phyloP scores from a whole-genome alignment of 371 early-diverging fungal genomes.

The Chytridium lagenaria region DNA sequence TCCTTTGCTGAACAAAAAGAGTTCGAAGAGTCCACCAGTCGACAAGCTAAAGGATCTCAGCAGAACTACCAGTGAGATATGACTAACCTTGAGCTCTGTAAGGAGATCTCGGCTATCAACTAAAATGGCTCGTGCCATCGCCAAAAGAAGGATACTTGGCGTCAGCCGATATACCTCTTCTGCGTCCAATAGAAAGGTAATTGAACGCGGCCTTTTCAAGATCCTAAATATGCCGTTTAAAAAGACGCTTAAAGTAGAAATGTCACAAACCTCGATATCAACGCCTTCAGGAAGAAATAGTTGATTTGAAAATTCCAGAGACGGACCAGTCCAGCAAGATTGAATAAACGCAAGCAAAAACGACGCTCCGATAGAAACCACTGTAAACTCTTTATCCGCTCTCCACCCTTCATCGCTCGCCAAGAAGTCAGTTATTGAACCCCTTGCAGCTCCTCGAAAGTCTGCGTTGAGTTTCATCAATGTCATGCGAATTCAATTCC shows the following conservation, averaged over 20 bases:
- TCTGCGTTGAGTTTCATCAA: neutral
- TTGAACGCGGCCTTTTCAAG: neutral
- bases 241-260: neutral
- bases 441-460: neutral
- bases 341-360: slow-evolving; percentile 44
- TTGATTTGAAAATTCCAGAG: slow-evolving; percentile 26
- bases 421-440: neutral
- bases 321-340: slow-evolving; percentile 50
- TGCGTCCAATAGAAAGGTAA: slow-evolving; percentile 73
- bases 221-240: neutral
- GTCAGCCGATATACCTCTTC: slow-evolving; percentile 86
- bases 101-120: slow-evolving; percentile 48
- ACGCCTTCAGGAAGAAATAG: slow-evolving; percentile 24
- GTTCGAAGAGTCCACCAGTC: slow-evolving; percentile 81
- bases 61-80: slow-evolving; percentile 13
- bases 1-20: slow-evolving; percentile 78
- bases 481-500: neutral
- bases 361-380: slow-evolving; percentile 24
- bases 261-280: neutral
- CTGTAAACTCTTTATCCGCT: neutral
- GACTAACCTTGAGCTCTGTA: slow-evolving; percentile 38
- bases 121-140: slow-evolving; percentile 69
- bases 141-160: slow-evolving; percentile 70
- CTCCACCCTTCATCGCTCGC: neutral
- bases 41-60: slow-evolving; percentile 20